These are phyloP conservation scores for Myriosclerotinia duriaeana DNA, from an alignment of 2,329 filamentous ascomycete genomes.

Conservation along the genomic window DNA sequence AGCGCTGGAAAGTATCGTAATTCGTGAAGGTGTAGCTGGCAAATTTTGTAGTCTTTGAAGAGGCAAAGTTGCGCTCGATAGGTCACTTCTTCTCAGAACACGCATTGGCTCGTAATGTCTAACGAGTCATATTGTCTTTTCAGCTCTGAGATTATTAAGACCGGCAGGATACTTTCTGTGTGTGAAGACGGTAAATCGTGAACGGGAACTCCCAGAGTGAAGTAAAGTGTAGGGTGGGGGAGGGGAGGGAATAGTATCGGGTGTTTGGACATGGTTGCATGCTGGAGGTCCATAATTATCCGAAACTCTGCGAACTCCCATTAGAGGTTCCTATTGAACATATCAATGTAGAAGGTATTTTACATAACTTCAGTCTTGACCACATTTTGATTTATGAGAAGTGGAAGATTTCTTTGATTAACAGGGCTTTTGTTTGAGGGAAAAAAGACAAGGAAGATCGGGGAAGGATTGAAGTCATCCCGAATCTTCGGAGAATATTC, in stretches of 20 bases:
- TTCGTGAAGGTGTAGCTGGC: neutral
- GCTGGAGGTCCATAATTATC: neutral
- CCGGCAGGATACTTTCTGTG: neutral
- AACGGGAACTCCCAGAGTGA: neutral
- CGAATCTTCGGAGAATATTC: neutral
- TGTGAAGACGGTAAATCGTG: neutral
- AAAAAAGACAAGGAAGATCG: too few relatives aligned
- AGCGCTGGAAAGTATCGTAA: neutral
- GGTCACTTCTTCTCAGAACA: too few relatives aligned
- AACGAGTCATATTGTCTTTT: neutral
- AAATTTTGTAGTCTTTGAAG: neutral
- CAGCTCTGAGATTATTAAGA: neutral
- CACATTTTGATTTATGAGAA: too few relatives aligned
- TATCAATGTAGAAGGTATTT: neutral
- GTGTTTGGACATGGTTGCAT: neutral
- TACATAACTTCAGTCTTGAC: too few relatives aligned
- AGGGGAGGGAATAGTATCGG: neutral
- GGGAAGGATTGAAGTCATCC: too few relatives aligned
- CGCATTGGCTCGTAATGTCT: neutral
- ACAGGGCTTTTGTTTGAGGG: neutral
- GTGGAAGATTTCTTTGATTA: neutral
- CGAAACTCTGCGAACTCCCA: neutral
- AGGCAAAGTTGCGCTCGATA: neutral
- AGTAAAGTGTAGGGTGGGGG: neutral
- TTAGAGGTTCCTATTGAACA: neutral